Evolutionary conservation across 306 rosid genomes (phyloP).

Genomic region (Corylus avellana): DNA sequence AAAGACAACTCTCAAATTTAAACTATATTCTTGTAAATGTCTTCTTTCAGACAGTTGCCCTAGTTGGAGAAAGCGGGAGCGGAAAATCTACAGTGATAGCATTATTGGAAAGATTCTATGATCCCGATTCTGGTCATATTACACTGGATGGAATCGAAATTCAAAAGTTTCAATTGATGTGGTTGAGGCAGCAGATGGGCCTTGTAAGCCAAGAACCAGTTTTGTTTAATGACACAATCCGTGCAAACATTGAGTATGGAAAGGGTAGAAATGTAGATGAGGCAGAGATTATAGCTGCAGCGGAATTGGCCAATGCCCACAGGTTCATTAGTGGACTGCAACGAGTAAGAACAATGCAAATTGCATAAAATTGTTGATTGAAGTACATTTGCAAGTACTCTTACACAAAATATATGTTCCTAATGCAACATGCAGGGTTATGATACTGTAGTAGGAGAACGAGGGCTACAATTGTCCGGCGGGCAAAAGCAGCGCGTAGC

Average conservation of each 20-base stretch:
- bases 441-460: constrained; percentile 75
- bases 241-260: constrained; percentile 82
- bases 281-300: constrained; percentile 67
- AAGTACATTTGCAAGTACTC: neutral
- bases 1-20: neutral
- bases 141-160: constrained; percentile 77
- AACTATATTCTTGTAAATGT: constrained; percentile 6
- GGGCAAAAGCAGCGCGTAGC: constrained; percentile 89
- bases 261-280: constrained; percentile 73
- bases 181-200: constrained; percentile 93
- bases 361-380: neutral
- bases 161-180: constrained; percentile 52
- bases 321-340: constrained; percentile 71
- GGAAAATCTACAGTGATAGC: constrained; percentile 86
- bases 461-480: constrained; percentile 81
- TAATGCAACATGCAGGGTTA: constrained; percentile 48
- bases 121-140: constrained; percentile 80
- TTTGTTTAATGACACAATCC: constrained; percentile 70
- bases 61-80: constrained; percentile 95
- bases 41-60: constrained; percentile 62
- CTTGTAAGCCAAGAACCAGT: constrained; percentile 88
- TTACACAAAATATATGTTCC: constrained; percentile 14
- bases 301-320: constrained; percentile 86
- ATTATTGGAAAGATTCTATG: constrained; percentile 78
- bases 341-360: constrained; percentile 43